Base-by-base conservation (phyloP, 192 early-diverging fungal species). In the Coemansia sp. region DNA sequence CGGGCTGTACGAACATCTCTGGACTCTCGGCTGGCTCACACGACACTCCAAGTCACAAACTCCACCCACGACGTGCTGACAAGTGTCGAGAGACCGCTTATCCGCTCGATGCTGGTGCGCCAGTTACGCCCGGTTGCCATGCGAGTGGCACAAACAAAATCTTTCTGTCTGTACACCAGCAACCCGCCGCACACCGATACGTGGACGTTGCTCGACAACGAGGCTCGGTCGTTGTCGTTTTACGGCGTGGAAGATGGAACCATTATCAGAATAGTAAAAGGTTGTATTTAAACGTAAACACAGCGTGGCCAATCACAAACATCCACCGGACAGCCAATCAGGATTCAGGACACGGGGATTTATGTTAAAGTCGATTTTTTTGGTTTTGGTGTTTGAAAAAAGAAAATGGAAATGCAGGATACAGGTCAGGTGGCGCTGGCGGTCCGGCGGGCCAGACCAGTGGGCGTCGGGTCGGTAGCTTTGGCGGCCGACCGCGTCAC, bases 51-150 rank as follows among this genome's bases (percentile, higher is more conserved):
- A 25, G 53, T 55, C 3, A 15, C 27, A 15, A 15, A 55, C 6
- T 12, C 19, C 19, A 21, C 9, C 0, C 22, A 24, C 3, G 51
- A 53, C 11, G 9, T 19, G n/a, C 0, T n/a, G 25, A 2, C 23
- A 14, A 24, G 14, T 1, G 12, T 11, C 0, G 11, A 21, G 1
- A 7, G 47, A 1, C 62, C 62, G 53, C 51, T 76, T 4, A 67
- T 76, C 1, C 60, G 48, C 25, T 55, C 61, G 1, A 80, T 80
- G 77, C 59, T 70, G 19, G 72, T 80, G 6, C 65, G 77, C 19
- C 72, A 80, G 50, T 53, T 80, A 10, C 57, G 55, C 2, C 65
- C 72, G 2, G 37, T 80, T 4, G 63, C 51, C 1, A 61, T 62
- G 35, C 61, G 63, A 35, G 11, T 80, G 25, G 77, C 77, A 9